These are phyloP conservation scores for Pseudozyma sp. DNA, from an alignment of 1,284 basidiomycete genomes.

Conservation along the genomic window DNA sequence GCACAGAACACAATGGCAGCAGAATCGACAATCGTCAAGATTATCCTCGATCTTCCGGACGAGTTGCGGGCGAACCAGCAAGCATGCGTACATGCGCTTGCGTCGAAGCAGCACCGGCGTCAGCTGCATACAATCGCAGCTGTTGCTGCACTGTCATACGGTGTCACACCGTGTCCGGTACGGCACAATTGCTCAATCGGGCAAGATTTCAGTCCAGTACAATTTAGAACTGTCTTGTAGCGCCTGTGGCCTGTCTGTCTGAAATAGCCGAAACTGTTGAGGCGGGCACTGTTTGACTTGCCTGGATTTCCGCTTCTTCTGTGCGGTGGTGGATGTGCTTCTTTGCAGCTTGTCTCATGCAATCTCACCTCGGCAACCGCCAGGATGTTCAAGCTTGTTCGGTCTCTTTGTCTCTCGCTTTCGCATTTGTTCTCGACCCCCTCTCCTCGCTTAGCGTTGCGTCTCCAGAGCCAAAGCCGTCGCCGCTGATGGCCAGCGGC, in stretches of 20 bases:
- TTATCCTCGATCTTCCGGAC: too few relatives aligned
- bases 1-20: too few relatives aligned
- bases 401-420: slow-evolving; percentile 10
- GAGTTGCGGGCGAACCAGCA: too few relatives aligned
- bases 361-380: slow-evolving; percentile 6
- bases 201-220: too few relatives aligned
- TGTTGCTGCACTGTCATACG: too few relatives aligned
- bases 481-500: not conserved
- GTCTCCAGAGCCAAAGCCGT: not conserved
- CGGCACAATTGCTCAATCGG: too few relatives aligned
- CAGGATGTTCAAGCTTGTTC: not conserved
- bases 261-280: not conserved
- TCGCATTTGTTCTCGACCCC: slow-evolving; percentile 7
- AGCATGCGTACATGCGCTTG: too few relatives aligned
- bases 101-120: too few relatives aligned
- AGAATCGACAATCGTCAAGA: too few relatives aligned
- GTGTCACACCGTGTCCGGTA: too few relatives aligned
- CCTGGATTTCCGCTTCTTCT: not conserved
- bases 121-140: too few relatives aligned
- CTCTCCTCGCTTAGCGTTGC: not conserved
- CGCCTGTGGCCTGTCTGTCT: not conserved
- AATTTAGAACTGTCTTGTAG: too few relatives aligned
- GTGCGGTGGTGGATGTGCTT: not conserved
- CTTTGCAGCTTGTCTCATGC: not conserved
- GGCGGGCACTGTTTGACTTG: slow-evolving; percentile 1